phyloP scores from a whole-genome alignment of 2,329 filamentous ascomycete species.

The Cordyceps javanica region DNA sequence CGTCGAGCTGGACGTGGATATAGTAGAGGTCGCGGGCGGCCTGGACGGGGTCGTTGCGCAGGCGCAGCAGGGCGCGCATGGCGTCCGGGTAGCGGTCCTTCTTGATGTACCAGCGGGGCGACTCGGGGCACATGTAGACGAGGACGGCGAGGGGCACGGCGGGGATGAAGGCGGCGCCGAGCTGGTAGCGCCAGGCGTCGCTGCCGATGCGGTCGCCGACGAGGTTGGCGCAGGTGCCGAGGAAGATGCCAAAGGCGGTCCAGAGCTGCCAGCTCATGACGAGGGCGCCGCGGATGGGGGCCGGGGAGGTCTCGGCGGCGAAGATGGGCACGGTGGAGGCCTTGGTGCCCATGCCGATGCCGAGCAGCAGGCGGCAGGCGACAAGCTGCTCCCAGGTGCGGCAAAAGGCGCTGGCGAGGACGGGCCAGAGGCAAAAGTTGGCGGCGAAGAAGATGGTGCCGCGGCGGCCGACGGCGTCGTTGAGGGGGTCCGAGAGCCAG shows the following conservation, averaged over 20 bases:
- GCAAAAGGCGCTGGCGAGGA: slow-evolving; percentile 65
- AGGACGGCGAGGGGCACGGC: slow-evolving; percentile 49
- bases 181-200: slow-evolving; percentile 54
- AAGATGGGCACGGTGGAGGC: slow-evolving; percentile 69
- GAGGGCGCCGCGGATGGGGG: slow-evolving; percentile 63
- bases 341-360: slow-evolving; percentile 73
- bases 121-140: slow-evolving; percentile 62
- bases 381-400: slow-evolving; percentile 68
- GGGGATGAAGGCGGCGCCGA: slow-evolving; percentile 58
- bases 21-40: slow-evolving; percentile 58
- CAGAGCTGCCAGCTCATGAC: slow-evolving; percentile 79
- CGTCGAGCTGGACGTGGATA: slow-evolving; percentile 57
- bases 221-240: slow-evolving; percentile 57
- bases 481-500: slow-evolving; percentile 62
- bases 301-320: slow-evolving; percentile 66
- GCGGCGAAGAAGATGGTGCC: slow-evolving; percentile 65
- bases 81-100: slow-evolving; percentile 57
- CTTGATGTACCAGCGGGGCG: slow-evolving; percentile 61
- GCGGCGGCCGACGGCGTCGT: slow-evolving; percentile 36
- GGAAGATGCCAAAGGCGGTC: slow-evolving; percentile 56
- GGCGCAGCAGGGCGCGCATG: slow-evolving; percentile 45
- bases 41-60: slow-evolving; percentile 51
- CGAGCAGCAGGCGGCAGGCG: slow-evolving; percentile 63
- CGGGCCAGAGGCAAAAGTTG: slow-evolving; percentile 63
- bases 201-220: slow-evolving; percentile 29